A percentile compares a stretch with the other conserved stretches of the same genome.
Conservation (phyloP, 192 early-diverging fungal species). For the Phycomyces nitens region DNA sequence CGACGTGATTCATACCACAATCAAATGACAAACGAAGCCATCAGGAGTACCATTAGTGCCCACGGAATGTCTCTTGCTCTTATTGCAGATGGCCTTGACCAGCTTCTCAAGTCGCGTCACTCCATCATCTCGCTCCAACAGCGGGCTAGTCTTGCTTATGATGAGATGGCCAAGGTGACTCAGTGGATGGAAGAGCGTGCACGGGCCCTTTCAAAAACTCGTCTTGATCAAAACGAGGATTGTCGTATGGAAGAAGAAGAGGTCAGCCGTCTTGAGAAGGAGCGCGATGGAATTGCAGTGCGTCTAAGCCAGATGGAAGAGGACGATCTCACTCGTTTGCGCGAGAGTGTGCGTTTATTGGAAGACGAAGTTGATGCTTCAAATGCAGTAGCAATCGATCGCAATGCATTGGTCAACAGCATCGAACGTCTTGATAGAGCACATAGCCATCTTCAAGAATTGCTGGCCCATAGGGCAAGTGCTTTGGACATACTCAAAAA, state of each 20-base stretch:
- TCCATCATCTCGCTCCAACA: conserved; percentile 22
- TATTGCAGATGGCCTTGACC: conserved; percentile 25
- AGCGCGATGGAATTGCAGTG: conserved; percentile 25
- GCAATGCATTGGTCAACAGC: conserved; percentile 15
- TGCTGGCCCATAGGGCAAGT: conserved; percentile 4
- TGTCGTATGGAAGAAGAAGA: conserved; percentile 23
- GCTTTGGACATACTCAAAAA: conserved; percentile 24
- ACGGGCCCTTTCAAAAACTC: conserved; percentile 10
- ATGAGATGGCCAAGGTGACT: conserved; percentile 19
- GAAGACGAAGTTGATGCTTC: conserved; percentile 28
- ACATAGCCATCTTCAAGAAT: conserved; percentile 8
- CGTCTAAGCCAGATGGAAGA: conserved; percentile 27
- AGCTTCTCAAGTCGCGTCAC: conserved; percentile 10
- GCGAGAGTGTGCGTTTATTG: conserved; percentile 22
- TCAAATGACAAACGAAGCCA: conserved; percentile 22
- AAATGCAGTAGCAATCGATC: conserved; percentile 30
- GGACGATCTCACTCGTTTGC: conserved; percentile 28
- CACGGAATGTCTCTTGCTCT: conserved; percentile 22
- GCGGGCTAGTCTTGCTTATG: conserved; percentile 18
- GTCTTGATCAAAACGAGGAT: conserved; percentile 5
- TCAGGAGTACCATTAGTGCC: conserved; percentile 16
- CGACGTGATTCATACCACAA: conserved; percentile 8
- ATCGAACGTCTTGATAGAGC: conserved; percentile 18
- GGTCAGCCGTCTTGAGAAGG: conserved; percentile 34
- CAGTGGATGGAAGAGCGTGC: conserved; percentile 29